These are phyloP conservation scores for Collybia mongolica DNA, from an alignment of 768 basidiomycete genomes.

Conservation along the genomic window DNA sequence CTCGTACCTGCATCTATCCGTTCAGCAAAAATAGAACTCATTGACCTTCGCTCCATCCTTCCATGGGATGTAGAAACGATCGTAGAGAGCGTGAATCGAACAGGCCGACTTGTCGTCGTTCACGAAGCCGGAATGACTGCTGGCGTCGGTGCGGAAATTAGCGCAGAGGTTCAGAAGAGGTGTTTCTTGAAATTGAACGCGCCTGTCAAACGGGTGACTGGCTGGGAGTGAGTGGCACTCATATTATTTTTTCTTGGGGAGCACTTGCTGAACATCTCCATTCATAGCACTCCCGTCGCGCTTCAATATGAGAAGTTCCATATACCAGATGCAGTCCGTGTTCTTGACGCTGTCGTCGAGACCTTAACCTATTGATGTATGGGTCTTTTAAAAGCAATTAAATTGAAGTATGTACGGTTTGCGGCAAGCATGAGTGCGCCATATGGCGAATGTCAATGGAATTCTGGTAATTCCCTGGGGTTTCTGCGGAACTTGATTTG, in stretches of 20 bases:
- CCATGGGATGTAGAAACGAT: conserved; percentile 88
- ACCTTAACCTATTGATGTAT: conserved; percentile 63
- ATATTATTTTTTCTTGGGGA: background rate
- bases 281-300: conserved; percentile 70
- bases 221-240: conserved; percentile 85
- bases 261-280: background rate
- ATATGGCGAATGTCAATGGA: background rate
- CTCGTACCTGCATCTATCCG: conserved; percentile 68
- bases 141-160: conserved; percentile 89
- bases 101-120: conserved; percentile 83
- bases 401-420: no score
- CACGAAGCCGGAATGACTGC: conserved; percentile 90
- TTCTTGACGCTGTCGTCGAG: conserved; percentile 82
- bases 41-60: conserved; percentile 86
- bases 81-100: conserved; percentile 79
- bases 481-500: no score
- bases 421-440: background rate
- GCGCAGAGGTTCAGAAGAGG: conserved; percentile 85
- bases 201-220: conserved; percentile 82
- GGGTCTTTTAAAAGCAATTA: background rate
- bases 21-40: conserved; percentile 77
- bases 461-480: no score
- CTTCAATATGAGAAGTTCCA: conserved; percentile 91
- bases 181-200: conserved; percentile 89
- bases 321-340: conserved; percentile 82